Evolutionary conservation across 1,284 basidiomycete species (phyloP).

Genomic region (Fomitopsis schrenkii): DNA sequence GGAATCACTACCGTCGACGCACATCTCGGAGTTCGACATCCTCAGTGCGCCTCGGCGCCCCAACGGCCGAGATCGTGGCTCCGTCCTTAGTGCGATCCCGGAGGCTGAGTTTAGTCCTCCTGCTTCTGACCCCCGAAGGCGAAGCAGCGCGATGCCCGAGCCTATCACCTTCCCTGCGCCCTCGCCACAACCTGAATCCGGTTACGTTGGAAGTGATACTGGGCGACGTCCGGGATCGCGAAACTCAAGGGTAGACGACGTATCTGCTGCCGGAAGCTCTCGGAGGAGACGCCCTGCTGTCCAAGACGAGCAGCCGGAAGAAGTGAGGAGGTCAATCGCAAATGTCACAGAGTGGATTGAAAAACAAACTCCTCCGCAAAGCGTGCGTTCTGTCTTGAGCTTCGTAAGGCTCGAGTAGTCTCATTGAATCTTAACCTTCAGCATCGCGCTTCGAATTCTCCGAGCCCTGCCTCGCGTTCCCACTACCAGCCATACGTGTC

Average conservation of each 20-base stretch:
- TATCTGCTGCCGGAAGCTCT: not conserved
- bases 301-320: conserved; percentile 13
- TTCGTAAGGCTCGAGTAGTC: not conserved
- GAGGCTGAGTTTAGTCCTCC: conserved; percentile 31
- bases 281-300: not conserved
- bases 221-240: conserved; percentile 2
- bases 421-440: not conserved
- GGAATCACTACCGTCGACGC: conserved; percentile 28
- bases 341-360: conserved; percentile 4
- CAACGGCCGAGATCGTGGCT: conserved; percentile 16
- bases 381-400: not conserved
- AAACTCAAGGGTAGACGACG: not conserved
- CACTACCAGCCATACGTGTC: not conserved
- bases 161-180: conserved; percentile 18
- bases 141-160: conserved; percentile 21
- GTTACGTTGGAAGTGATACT: conserved; percentile 14
- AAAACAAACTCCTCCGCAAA: not conserved
- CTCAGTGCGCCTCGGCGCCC: conserved; percentile 27
- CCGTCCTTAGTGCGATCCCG: conserved; percentile 34
- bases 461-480: not conserved
- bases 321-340: conserved; percentile 5
- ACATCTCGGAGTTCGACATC: conserved; percentile 38
- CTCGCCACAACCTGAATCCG: not conserved
- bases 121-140: conserved; percentile 15
- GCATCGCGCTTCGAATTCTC: not conserved